These are phyloP conservation scores for Nidularia pulvinata DNA, from an alignment of 768 basidiomycete species.

Conservation along the genomic window DNA sequence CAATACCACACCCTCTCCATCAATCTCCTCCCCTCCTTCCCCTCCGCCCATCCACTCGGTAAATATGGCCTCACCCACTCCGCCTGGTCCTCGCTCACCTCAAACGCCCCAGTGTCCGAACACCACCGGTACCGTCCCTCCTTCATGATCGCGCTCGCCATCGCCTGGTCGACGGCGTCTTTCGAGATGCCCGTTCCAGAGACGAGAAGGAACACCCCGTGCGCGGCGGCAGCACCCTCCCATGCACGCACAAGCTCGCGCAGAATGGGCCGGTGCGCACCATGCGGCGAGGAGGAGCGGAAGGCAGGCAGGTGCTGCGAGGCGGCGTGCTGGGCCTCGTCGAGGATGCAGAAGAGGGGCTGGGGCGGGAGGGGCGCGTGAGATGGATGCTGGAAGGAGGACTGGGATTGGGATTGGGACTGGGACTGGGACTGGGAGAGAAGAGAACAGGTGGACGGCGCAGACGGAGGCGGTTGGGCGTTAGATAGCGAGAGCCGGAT, in stretches of 20 bases:
- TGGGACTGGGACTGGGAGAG: no score
- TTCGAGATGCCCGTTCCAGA: conserved; percentile 46
- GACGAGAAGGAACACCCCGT: conserved; percentile 40
- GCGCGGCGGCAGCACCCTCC: conserved; percentile 33
- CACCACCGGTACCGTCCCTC: conserved; percentile 43
- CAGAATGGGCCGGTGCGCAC: conserved; percentile 32
- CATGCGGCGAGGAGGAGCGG: conserved; percentile 30
- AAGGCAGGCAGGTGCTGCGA: conserved; percentile 34
- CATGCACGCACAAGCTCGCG: conserved; percentile 41
- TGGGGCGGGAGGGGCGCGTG: conserved; percentile 10
- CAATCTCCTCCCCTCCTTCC: conserved; percentile 24
- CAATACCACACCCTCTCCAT: conserved; percentile 39
- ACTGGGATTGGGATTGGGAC: no score
- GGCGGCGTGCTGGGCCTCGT: conserved; percentile 44
- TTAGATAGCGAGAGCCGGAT: conserved; percentile 12
- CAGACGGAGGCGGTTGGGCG: conserved; percentile 12
- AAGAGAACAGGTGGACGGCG: not conserved
- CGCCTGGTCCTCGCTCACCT: conserved; percentile 24
- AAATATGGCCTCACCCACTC: conserved; percentile 36
- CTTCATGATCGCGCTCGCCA: conserved; percentile 47
- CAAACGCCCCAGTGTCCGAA: conserved; percentile 43
- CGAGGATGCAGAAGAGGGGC: conserved; percentile 42
- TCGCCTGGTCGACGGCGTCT: conserved; percentile 40
- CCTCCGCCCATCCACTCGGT: conserved; percentile 22
- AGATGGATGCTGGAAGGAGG: not conserved